These are phyloP conservation scores for Pythium phragmiticola DNA, from an alignment of 352 stramenopile genomes.

Conservation along the genomic window DNA sequence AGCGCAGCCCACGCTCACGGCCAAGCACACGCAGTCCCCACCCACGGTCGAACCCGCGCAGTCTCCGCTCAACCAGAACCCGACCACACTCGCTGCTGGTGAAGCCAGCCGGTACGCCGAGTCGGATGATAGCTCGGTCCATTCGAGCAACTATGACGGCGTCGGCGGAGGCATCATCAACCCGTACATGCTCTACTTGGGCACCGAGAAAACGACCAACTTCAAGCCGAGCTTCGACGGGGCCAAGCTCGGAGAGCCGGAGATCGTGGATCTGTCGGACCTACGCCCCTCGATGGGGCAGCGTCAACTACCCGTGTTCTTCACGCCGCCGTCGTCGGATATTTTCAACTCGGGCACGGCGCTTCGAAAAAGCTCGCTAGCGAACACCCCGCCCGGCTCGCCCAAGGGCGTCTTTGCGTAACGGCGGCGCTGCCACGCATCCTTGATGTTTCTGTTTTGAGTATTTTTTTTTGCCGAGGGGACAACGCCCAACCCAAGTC, in stretches of 20 bases:
- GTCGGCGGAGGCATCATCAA: constrained; percentile 1
- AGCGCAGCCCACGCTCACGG: too few relatives aligned
- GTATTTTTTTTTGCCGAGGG: too few relatives aligned
- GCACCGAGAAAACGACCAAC: constrained; percentile 45
- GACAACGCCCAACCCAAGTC: too few relatives aligned
- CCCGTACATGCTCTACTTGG: constrained; percentile 62
- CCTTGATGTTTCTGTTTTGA: too few relatives aligned
- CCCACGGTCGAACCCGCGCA: neutral
- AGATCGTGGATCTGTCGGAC: constrained; percentile 41
- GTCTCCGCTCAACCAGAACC: constrained; percentile 22
- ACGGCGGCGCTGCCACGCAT: neutral
- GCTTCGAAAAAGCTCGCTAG: constrained; percentile 42
- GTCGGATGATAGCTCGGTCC: constrained; percentile 25
- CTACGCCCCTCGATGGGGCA: constrained; percentile 55
- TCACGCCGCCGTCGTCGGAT: constrained; percentile 38
- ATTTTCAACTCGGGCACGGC: constrained; percentile 26
- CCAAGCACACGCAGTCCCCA: too few relatives aligned
- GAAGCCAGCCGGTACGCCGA: constrained; percentile 11
- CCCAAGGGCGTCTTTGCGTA: constrained; percentile 18
- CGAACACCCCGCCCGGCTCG: constrained; percentile 12
- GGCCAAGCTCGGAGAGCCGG: constrained; percentile 22
- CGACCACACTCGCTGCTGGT: neutral
- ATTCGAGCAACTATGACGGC: constrained; percentile 55
- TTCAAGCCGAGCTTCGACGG: constrained; percentile 44
- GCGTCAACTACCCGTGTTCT: constrained; percentile 64